These are phyloP conservation scores for Neopestalotiopsis rosae DNA, from an alignment of 2,329 filamentous ascomycete genomes.

Conservation along the genomic window DNA sequence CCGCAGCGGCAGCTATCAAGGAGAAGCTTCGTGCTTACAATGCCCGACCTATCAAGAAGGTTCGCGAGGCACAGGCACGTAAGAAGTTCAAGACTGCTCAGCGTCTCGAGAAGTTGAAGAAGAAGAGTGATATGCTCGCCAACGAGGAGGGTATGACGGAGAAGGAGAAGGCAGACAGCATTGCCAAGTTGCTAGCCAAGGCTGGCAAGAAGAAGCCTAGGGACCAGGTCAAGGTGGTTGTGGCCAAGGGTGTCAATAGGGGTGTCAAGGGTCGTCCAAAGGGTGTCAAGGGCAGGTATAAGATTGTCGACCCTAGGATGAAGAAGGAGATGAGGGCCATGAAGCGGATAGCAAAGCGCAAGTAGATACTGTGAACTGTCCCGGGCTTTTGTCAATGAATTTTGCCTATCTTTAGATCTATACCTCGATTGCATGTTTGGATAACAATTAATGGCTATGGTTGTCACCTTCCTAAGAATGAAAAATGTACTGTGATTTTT, in stretches of 20 bases:
- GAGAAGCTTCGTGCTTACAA: conserved; percentile 93
- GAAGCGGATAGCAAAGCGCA: conserved; percentile 28
- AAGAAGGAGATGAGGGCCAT: conserved; percentile 33
- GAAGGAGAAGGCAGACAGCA: conserved; percentile 90
- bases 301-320: conserved; percentile 70
- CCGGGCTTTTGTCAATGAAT: background rate
- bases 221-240: conserved; percentile 83
- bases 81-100: conserved; percentile 98
- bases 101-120: conserved; percentile 90
- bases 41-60: conserved; percentile 98
- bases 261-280: conserved; percentile 85
- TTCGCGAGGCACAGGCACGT: conserved; percentile 91
- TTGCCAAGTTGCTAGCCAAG: conserved; percentile 80
- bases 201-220: conserved; percentile 82
- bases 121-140: conserved; percentile 90
- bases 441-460: too few relatives aligned
- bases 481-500: too few relatives aligned
- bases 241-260: conserved; percentile 83
- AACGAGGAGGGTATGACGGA: conserved; percentile 93
- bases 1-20: conserved; percentile 88
- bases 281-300: conserved; percentile 95
- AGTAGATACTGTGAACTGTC: background rate
- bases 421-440: too few relatives aligned
- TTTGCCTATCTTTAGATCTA: background rate
- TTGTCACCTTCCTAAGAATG: too few relatives aligned